Evolutionary conservation across 441 rosid species (phyloP), one percentile per base, ranked within the genome.

Genomic region (Euphorbia celastroides): DNA sequence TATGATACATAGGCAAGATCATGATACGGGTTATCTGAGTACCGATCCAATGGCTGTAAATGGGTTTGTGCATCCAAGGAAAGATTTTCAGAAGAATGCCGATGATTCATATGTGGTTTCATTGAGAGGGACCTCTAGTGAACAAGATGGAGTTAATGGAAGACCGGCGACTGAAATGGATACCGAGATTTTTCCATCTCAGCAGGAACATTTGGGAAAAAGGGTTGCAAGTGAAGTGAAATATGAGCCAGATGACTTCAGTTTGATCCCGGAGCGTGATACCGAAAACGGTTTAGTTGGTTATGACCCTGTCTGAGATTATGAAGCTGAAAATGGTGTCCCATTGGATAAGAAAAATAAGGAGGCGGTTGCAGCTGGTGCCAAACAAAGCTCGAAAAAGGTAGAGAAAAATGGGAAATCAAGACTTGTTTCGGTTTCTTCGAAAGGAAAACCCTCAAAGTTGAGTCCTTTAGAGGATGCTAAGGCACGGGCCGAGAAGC

Each of bases 401-500:
- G 73, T 61, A 19, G 84, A 75, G 69, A 90, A 80, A 83, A 90
- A 81, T 75, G 79, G 67, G 51, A 93, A 84, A 74, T 76, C 80
- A 5, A 89, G 81, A 79, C 80, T 78, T 23, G 41, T 77, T 42
- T 76, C 74, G 19, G 92, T 76, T 81, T 87, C 82, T 77, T 88
- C 84, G 81, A 95, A 81, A 79, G 95, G 87, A 57, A 90, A 86
- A 77, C 86, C 90, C 64, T 80, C 96, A 56, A 92, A 91, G 75
- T 69, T 75, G 78, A 88, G 91, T 70, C 93, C 97, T 74, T 72
- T 86, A 79, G 99, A 94, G 65, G 98, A 92, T 81, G 97, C 99
- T 62, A 84, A 65, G 76, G 97, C 87, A 25, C 97, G 98, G 25
- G 99, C 99, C 67, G 97, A 94, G 74, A 87, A 77, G 77, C 88